Evolutionary conservation across 495 filamentous ascomycete species (phyloP), one percentile per base, ranked within the genome.

Genomic region (Penicillium pulvis): DNA sequence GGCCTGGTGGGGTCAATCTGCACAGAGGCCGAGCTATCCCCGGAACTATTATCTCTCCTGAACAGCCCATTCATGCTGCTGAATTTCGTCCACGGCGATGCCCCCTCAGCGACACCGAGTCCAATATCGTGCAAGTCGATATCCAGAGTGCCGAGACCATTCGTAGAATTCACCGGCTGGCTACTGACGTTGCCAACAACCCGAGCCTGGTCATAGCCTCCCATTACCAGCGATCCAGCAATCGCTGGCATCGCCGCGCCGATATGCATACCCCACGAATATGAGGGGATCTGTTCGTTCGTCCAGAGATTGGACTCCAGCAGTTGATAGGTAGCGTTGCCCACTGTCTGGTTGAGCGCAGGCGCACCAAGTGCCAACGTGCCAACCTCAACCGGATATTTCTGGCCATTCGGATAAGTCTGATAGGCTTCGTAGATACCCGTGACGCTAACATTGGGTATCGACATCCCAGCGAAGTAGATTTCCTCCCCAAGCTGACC

Each of bases 211-310:
- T 85, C 80, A 62, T 80, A 85, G 0, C 82, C 81, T 4, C 82
- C 82, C 44, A 80, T 73, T 26, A 74, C 57, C 41, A 83, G 64
- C 5, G 75, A 81, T 2, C 74, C 79, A 6, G 69, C 54, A 55
- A 81, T 74, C 4, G 59, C 56, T 9, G 70, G 68, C 6, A 61
- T 53, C 4, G 64, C 78, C 3, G 81, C 81, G 8, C 83, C 82
- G 42, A 85, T 77, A 59, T 85, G 83, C 62, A 86, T 70, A 6
- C 77, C 74, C 53, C 73, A 83, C 9, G 81, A 82, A 45, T 78
- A 78, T 1, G 81, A 83, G 0, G 75, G 71, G 23, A 72, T 78
- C 2, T 6, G 8, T 16, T n/a, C 26, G 7, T 52, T 35, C 28
- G 30, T 28, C 17, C 53, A 45, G 11, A 19, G 16, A 54, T 23